phyloP scores from a whole-genome alignment of 306 rosid genomes.

The Cicer pinnatifidum region DNA sequence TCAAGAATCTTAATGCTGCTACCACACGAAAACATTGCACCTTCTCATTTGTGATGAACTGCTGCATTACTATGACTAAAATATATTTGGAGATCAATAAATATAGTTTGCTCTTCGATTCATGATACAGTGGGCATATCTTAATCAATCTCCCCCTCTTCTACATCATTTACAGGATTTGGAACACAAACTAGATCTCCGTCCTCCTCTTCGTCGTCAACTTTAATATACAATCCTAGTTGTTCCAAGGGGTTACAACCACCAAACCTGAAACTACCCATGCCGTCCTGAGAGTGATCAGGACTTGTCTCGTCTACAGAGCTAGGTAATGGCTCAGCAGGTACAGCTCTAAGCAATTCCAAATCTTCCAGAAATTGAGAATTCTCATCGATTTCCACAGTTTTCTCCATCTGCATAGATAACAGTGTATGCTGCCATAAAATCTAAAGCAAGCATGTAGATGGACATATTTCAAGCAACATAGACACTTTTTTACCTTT shows the following conservation, averaged over 20 bases:
- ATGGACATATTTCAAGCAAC: constrained; percentile 30
- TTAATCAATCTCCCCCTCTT: constrained; percentile 84
- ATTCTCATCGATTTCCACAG: constrained; percentile 80
- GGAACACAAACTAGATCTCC: constrained; percentile 51
- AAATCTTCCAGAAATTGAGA: constrained; percentile 68
- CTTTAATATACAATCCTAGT: constrained; percentile 74
- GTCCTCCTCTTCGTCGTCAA: constrained; percentile 78
- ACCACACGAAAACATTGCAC: constrained; percentile 8
- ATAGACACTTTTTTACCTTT: constrained; percentile 54
- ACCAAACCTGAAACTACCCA: constrained; percentile 68
- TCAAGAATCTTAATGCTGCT: constrained; percentile 12
- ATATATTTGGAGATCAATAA: constrained; percentile 30
- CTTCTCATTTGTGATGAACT: constrained; percentile 28
- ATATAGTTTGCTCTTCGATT: constrained; percentile 30
- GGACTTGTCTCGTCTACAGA: constrained; percentile 68
- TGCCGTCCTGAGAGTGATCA: constrained; percentile 59
- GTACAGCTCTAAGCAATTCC: constrained; percentile 71
- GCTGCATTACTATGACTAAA: background rate
- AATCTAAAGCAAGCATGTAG: constrained; percentile 25
- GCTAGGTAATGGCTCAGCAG: constrained; percentile 61
- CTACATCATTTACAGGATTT: constrained; percentile 62
- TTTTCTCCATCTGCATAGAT: constrained; percentile 72
- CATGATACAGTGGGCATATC: constrained; percentile 37
- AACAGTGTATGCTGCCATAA: constrained; percentile 41
- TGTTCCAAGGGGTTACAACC: constrained; percentile 75